Percentiles rank a stretch among this genome's conserved stretches.
phyloP scores from a whole-genome alignment of 2,329 filamentous ascomycete species.

The Annulohypoxylon truncatum region DNA sequence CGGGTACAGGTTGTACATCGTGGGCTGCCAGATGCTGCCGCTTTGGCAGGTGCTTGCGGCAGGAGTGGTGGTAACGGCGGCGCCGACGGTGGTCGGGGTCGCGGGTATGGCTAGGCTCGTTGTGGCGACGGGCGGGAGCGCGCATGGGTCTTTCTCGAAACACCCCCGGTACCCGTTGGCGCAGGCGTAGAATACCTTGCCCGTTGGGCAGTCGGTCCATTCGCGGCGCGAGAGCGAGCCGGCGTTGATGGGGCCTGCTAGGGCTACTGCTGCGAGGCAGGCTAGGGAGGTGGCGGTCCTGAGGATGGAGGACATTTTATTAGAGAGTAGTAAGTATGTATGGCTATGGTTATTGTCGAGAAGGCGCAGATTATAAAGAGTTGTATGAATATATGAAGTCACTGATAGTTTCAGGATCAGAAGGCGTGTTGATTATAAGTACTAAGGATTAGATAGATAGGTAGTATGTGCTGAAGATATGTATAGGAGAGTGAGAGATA shows the following conservation, averaged over 20 bases:
- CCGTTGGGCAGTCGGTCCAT: conserved; percentile 20
- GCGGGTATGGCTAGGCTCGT: not conserved
- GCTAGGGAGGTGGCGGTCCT: conserved; percentile 33
- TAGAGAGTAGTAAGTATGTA: conserved; percentile 8
- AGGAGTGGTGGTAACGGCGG: not conserved
- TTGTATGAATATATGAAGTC: not conserved
- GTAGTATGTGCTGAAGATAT: conserved; percentile 17
- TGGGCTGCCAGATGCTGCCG: conserved; percentile 34
- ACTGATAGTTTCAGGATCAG: not conserved
- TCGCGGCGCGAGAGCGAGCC: conserved; percentile 7
- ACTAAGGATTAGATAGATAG: conserved; percentile 9
- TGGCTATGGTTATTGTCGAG: not conserved
- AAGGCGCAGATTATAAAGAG: no score
- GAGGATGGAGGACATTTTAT: conserved; percentile 31
- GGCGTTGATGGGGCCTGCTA: conserved; percentile 23
- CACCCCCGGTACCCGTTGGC: conserved; percentile 35
- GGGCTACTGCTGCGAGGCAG: conserved; percentile 23
- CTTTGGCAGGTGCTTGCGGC: conserved; percentile 19
- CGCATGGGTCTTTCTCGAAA: conserved; percentile 29
- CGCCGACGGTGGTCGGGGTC: not conserved
- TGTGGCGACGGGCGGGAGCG: conserved; percentile 19
- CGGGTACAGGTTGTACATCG: conserved; percentile 44
- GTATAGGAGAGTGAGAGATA: conserved; percentile 21
- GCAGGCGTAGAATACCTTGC: conserved; percentile 28
- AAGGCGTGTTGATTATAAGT: conserved; percentile 2